Evolutionary conservation across 768 basidiomycete species (phyloP).

Genomic region (Mycena epipterygia): DNA sequence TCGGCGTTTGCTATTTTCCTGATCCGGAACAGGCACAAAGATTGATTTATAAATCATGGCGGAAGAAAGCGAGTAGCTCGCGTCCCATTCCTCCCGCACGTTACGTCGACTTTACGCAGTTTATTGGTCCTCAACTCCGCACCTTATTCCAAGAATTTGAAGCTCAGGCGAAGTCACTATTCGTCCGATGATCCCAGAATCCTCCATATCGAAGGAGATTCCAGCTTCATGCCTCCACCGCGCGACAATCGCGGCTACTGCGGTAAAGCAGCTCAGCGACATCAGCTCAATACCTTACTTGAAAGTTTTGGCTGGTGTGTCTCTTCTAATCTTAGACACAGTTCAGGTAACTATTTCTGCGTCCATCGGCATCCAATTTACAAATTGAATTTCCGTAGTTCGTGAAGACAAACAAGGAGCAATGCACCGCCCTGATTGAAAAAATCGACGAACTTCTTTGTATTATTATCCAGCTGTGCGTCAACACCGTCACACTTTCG

Average conservation of each 20-base stretch:
- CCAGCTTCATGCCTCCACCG: neutral
- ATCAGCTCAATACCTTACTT: neutral
- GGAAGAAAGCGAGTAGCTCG: too few species aligned
- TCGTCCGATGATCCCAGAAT: too few species aligned
- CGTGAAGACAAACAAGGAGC: neutral
- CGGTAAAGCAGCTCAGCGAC: neutral
- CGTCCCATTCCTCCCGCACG: too few species aligned
- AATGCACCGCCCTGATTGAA: neutral
- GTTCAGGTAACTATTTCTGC: neutral
- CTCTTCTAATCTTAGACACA: neutral
- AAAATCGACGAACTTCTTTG: conserved; percentile 1
- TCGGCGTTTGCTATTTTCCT: too few species aligned
- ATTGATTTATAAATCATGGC: too few species aligned
- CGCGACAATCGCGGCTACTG: neutral
- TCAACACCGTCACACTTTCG: neutral
- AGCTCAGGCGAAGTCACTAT: too few species aligned
- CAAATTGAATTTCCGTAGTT: neutral
- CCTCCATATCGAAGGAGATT: neutral
- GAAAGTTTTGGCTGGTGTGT: neutral
- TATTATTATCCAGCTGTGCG: neutral
- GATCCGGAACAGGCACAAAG: too few species aligned
- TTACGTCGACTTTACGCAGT: too few species aligned
- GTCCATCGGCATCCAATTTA: neutral
- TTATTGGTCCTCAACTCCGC: too few species aligned
- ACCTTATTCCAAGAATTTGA: too few species aligned